A percentile compares a stretch with the other conserved stretches of the same genome.
These are phyloP conservation scores for Citrus medica DNA, from an alignment of 345 rosid genomes.

Conservation along the genomic window DNA sequence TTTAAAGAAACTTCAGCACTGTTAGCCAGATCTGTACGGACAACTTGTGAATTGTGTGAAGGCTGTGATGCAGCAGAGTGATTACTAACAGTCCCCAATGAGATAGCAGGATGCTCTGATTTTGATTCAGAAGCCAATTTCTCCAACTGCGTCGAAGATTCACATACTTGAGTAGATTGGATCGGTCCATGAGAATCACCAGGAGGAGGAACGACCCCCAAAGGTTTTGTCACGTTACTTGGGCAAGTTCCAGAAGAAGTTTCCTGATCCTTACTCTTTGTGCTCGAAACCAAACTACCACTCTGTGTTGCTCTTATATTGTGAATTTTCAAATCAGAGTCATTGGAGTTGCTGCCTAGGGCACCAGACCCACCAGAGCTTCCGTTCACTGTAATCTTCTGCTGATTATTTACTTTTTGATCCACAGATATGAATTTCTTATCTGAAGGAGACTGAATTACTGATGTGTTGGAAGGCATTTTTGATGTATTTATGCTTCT, in stretches of 20 bases:
- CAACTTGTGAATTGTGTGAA: constrained; percentile 16
- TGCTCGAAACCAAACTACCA: constrained; percentile 13
- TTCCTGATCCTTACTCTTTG: constrained; percentile 26
- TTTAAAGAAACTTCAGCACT: constrained; percentile 25
- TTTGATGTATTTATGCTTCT: constrained; percentile 53
- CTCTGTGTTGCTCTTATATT: constrained; percentile 2
- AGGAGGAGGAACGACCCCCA: constrained; percentile 22
- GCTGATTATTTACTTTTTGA: constrained; percentile 38
- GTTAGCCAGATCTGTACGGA: constrained; percentile 18
- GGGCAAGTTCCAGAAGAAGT: constrained; percentile 20
- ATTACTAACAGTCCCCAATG: constrained; percentile 10
- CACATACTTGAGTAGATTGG: constrained; percentile 25
- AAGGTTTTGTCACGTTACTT: constrained; percentile 16
- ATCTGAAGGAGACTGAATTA: constrained; percentile 46
- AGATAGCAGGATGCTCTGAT: constrained; percentile 18
- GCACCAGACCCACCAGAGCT: constrained; percentile 35
- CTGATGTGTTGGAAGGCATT: constrained; percentile 40
- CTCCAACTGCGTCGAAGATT: constrained; percentile 21
- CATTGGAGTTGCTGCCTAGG: constrained; percentile 15
- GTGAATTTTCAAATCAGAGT: constrained; percentile 23
- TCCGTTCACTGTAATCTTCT: constrained; percentile 39
- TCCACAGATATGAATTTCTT: constrained; percentile 47
- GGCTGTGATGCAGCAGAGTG: constrained; percentile 21
- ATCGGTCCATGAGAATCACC: constrained; percentile 20
- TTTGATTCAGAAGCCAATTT: constrained; percentile 19